Percentiles rank a stretch among this genome's conserved stretches.
These are phyloP conservation scores for Croton laevigatus DNA, from an alignment of 441 rosid species.

Conservation along the genomic window DNA sequence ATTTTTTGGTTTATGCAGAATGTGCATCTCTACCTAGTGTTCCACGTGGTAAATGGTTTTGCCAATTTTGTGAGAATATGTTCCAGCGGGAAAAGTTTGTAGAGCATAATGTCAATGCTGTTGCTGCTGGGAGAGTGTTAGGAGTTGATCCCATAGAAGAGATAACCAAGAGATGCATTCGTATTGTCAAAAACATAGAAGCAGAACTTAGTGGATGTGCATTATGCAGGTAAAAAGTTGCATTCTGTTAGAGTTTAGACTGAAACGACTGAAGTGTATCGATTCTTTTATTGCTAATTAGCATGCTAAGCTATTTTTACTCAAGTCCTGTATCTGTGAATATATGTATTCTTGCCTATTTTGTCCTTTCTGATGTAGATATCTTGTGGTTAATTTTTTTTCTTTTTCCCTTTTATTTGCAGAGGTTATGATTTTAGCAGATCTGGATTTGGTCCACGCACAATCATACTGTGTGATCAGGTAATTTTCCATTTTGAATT, in stretches of 20 bases:
- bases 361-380: constrained; percentile 7
- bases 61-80: constrained; percentile 80
- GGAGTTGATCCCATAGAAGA: constrained; percentile 77
- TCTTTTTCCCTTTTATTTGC: constrained; percentile 11
- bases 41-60: constrained; percentile 90
- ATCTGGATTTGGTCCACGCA: constrained; percentile 80
- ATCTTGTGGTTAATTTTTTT: constrained; percentile 7
- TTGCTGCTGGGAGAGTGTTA: constrained; percentile 75
- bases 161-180: constrained; percentile 78
- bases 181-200: constrained; percentile 77
- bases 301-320: constrained; percentile 6
- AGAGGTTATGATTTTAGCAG: constrained; percentile 70
- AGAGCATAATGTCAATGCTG: constrained; percentile 61
- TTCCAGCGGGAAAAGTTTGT: constrained; percentile 58
- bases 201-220: constrained; percentile 73
- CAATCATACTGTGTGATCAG: constrained; percentile 75
- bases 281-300: constrained; percentile 3
- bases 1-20: constrained; percentile 42
- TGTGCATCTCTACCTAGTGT: constrained; percentile 70
- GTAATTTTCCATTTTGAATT: constrained; percentile 27
- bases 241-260: constrained; percentile 4
- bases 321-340: neutral
- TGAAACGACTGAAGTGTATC: constrained; percentile 18
- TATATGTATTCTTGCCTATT: constrained; percentile 1
- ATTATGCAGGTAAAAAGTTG: constrained; percentile 68